Evolutionary conservation across 139 green algal species (phyloP), one percentile per base, ranked within the genome.

Genomic region (Chlorella sp.): DNA sequence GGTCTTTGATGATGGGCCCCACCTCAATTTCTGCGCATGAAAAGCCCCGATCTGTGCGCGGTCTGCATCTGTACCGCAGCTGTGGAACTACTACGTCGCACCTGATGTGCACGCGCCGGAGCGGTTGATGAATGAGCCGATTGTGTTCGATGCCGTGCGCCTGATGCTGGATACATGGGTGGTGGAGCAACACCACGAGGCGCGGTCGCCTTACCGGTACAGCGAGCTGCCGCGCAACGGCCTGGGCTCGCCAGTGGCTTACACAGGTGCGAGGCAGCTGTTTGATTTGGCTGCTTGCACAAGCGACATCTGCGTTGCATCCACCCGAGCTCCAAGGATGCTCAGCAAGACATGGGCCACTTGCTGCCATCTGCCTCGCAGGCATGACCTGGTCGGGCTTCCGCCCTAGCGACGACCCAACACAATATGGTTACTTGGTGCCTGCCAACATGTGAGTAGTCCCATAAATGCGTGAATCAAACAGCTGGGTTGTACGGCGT

Each of bases 351-450:
- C n/a, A n/a, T n/a, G n/a, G n/a, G n/a, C n/a, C n/a, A n/a, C n/a
- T n/a, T n/a, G n/a, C n/a, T n/a, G n/a, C n/a, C 74, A 6, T 1
- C 34, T 38, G 0, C 34, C 65, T 34, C 11, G 57, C 83, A 84
- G 92, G 92, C 56, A 95, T 95, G 92, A 85, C 91, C 1, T 95
- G 92, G 92, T 91, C 75, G 26, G 92, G 80, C 9, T 95, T 94
- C 85, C 88, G 91, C 9, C 88, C 92, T 23, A 91, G 82, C 23
- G 92, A 95, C 36, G 92, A 95, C 75, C 67, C 81, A 11, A 85
- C 91, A 21, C 62, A 74, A 25, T 94, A 88, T 72, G 72, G 80
- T 30, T 95, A 86, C 88, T 87, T 88, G 69, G 86, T 95, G 32
- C 88, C 92, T 0, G 87, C 78, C 74, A 95, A 95, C 87, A 89